These are phyloP conservation scores for Vitis hybrid DNA, from an alignment of 177 flowering plant genomes.

Conservation along the genomic window DNA sequence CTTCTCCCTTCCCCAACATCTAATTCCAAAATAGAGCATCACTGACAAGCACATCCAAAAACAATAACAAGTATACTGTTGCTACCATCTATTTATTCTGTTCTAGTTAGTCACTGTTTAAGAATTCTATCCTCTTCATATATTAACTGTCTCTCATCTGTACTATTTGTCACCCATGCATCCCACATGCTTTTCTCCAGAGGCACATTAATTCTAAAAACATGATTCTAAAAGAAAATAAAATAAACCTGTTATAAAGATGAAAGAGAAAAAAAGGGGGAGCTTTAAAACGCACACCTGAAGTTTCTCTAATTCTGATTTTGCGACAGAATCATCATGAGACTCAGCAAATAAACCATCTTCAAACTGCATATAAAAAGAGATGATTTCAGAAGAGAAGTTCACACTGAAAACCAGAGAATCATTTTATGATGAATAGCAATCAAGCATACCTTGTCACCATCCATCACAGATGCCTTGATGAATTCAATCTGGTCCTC, in stretches of 20 bases:
- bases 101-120: too few relatives aligned
- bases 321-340: slow-evolving; percentile 38
- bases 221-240: too few relatives aligned
- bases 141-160: too few relatives aligned
- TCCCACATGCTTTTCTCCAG: slow-evolving; percentile 1
- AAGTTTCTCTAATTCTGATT: slow-evolving; percentile 71
- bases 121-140: too few relatives aligned
- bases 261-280: not conserved
- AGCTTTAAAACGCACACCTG: slow-evolving; percentile 46
- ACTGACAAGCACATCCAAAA: too few relatives aligned
- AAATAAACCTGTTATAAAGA: not conserved
- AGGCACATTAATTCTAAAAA: not conserved
- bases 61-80: too few relatives aligned
- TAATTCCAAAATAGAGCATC: too few relatives aligned
- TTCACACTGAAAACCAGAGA: not conserved
- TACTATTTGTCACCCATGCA: not conserved
- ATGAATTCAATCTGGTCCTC: slow-evolving; percentile 97
- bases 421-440: not conserved
- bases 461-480: slow-evolving; percentile 76
- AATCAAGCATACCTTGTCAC: slow-evolving; percentile 52
- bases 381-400: not conserved
- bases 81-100: too few relatives aligned
- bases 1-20: too few relatives aligned
- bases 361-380: slow-evolving; percentile 46
- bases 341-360: slow-evolving; percentile 36